Evolutionary conservation across 2,329 filamentous ascomycete genomes (phyloP).

Genomic region (Knufia petricola): DNA sequence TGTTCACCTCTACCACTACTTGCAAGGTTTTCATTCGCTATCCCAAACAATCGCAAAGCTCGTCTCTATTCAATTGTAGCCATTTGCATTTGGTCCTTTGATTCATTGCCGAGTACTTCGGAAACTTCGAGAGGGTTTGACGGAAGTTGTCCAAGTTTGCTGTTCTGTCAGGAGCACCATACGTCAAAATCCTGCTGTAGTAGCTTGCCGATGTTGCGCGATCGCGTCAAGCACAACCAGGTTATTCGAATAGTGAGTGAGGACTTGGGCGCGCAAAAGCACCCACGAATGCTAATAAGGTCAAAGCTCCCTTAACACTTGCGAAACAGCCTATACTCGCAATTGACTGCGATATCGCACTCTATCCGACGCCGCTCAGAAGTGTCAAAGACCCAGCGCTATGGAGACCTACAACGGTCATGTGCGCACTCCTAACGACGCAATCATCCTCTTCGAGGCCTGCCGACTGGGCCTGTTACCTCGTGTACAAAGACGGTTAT

Average conservation of each 20-base stretch:
- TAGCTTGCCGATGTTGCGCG: neutral
- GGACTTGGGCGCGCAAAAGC: neutral
- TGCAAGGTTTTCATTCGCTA: neutral
- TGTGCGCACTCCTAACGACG: conserved; percentile 90
- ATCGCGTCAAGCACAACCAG: neutral
- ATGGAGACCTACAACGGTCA: conserved; percentile 98
- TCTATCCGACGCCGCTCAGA: too few relatives aligned
- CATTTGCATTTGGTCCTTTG: neutral
- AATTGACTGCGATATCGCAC: too few relatives aligned
- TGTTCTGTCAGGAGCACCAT: neutral
- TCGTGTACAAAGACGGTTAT: conserved; percentile 81
- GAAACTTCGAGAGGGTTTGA: neutral
- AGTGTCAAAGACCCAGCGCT: neutral
- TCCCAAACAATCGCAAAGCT: neutral
- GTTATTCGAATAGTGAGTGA: neutral
- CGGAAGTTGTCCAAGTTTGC: too few relatives aligned
- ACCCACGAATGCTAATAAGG: neutral
- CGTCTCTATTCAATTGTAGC: neutral
- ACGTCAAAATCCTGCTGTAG: neutral
- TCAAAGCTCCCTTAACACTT: neutral
- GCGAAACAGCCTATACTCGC: too few relatives aligned
- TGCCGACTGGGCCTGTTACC: conserved; percentile 82
- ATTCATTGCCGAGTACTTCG: neutral
- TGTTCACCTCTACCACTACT: neutral
- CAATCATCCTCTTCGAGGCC: conserved; percentile 97